phyloP scores from a whole-genome alignment of 768 basidiomycete genomes.

The Rhizopogon vesiculosus region DNA sequence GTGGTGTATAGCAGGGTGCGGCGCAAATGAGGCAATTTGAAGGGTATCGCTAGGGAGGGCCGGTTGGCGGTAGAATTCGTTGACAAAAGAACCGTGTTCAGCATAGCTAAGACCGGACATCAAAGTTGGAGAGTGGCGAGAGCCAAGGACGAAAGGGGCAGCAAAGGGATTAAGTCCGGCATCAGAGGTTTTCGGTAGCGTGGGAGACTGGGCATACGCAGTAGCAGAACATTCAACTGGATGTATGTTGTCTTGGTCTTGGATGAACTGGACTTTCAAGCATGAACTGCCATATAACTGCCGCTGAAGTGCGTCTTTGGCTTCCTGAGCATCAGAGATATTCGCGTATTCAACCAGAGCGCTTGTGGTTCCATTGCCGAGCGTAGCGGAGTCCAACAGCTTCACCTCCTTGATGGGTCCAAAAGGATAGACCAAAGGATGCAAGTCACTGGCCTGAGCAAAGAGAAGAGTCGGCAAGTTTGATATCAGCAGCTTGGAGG shows the following conservation, averaged over 20 bases:
- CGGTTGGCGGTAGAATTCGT: constrained; percentile 3
- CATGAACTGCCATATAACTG: constrained; percentile 55
- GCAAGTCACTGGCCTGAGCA: constrained; percentile 59
- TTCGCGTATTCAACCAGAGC: constrained; percentile 63
- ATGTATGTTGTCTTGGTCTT: constrained; percentile 17
- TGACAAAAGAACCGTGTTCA: constrained; percentile 1
- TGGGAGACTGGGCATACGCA: neutral
- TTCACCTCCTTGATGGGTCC: constrained; percentile 63
- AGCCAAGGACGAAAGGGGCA: constrained; percentile 21
- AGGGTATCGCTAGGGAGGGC: constrained; percentile 17
- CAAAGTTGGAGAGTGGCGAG: constrained; percentile 4
- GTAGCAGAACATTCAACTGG: constrained; percentile 7
- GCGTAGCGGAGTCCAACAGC: constrained; percentile 30
- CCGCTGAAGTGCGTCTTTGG: constrained; percentile 54
- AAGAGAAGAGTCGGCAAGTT: constrained; percentile 67
- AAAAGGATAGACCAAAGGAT: constrained; percentile 72
- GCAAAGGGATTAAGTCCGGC: constrained; percentile 29
- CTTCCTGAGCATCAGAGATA: constrained; percentile 54
- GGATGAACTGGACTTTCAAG: constrained; percentile 34
- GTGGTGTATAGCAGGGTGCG: constrained; percentile 17
- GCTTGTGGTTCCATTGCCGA: constrained; percentile 41
- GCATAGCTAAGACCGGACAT: constrained; percentile 1
- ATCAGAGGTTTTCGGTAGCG: constrained; percentile 11
- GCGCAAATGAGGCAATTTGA: constrained; percentile 11
- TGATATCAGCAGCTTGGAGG: constrained; percentile 52